Percentiles rank a stretch among this genome's conserved stretches.
Conservation (phyloP, 208 protist genomes). For the Trypanosoma vivax region DNA sequence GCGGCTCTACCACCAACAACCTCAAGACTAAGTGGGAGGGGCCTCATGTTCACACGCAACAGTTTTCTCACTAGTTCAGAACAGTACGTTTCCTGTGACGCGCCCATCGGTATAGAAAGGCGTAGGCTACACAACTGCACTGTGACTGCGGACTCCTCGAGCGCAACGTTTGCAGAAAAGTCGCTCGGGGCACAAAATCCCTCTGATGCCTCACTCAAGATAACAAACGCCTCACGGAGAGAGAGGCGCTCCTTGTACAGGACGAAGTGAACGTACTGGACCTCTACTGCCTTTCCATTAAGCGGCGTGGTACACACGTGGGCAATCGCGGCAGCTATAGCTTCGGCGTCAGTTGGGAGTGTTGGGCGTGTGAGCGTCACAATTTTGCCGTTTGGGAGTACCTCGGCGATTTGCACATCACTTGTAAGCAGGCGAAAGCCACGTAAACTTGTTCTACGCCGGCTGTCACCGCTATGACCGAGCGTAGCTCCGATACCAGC, state of each 20-base stretch:
- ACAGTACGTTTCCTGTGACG: neutral
- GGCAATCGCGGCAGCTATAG: neutral
- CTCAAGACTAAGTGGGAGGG: constrained; percentile 24
- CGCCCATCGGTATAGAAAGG: constrained; percentile 9
- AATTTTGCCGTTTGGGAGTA: constrained; percentile 55
- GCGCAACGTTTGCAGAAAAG: constrained; percentile 26
- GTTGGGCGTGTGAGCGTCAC: constrained; percentile 57
- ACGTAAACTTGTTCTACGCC: neutral
- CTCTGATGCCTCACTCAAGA: constrained; percentile 27
- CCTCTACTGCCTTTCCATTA: neutral
- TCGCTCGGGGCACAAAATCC: constrained; percentile 15
- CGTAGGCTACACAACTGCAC: constrained; percentile 48
- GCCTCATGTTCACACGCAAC: constrained; percentile 12
- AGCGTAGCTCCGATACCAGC: constrained; percentile 28
- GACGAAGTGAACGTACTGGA: constrained; percentile 46
- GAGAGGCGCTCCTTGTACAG: constrained; percentile 48
- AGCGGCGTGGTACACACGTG: constrained; percentile 14
- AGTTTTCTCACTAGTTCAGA: constrained; percentile 4
- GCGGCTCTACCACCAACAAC: constrained; percentile 28
- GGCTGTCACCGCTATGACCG: constrained; percentile 4
- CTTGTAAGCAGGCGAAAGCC: constrained; percentile 25
- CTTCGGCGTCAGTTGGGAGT: constrained; percentile 9
- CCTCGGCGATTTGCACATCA: constrained; percentile 65
- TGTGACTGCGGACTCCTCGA: constrained; percentile 35
- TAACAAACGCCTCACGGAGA: constrained; percentile 22